A percentile compares a stretch with the other conserved stretches of the same genome.
Evolutionary conservation across 345 rosid genomes (phyloP).

Genomic region (Eucalyptus curtisii): DNA sequence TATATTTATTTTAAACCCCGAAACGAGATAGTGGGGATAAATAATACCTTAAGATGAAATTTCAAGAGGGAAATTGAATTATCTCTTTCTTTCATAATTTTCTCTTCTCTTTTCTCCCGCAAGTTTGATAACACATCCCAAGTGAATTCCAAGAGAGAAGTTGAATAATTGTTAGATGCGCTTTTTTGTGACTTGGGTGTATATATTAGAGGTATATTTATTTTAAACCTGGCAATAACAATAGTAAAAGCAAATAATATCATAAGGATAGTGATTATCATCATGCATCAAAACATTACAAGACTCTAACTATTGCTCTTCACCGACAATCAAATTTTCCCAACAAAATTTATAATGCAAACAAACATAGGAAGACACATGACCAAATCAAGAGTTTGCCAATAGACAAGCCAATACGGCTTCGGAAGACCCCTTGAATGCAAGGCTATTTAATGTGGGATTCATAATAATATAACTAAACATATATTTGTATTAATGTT

Average conservation of each 20-base stretch:
- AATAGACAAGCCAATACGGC: not conserved
- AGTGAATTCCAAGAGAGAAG: too few species aligned
- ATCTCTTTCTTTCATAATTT: not conserved
- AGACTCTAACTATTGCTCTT: not conserved
- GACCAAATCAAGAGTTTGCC: not conserved
- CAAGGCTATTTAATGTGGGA: not conserved
- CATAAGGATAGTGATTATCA: not conserved
- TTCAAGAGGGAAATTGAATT: not conserved
- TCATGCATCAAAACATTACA: not conserved
- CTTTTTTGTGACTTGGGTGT: not conserved
- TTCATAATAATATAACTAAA: too few species aligned
- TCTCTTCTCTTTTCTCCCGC: not conserved
- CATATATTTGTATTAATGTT: not conserved
- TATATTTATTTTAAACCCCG: not conserved
- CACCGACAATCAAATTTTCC: not conserved
- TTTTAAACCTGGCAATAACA: not conserved
- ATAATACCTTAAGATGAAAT: not conserved
- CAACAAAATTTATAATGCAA: not conserved
- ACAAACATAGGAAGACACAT: not conserved
- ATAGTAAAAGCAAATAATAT: not conserved
- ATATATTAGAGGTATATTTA: not conserved
- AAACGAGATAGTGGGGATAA: not conserved
- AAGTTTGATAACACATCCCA: not conserved
- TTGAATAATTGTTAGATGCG: too few species aligned
- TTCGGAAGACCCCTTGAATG: not conserved